phyloP scores from a whole-genome alignment of 2,329 filamentous ascomycete genomes.

The Talaromyces sp. region DNA sequence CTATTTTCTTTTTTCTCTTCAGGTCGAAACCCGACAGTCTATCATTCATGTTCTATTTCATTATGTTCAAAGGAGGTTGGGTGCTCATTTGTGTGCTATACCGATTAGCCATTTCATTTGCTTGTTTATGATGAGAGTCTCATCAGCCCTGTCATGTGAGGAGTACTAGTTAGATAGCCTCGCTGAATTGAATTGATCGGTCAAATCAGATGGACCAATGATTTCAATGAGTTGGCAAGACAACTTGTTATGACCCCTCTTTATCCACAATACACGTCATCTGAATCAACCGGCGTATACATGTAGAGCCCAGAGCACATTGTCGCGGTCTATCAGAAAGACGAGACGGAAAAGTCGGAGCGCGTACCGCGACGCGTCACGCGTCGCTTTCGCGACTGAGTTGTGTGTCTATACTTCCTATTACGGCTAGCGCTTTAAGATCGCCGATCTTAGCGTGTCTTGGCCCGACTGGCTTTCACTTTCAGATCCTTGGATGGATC shows the following conservation, averaged over 20 bases:
- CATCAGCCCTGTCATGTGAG: background rate
- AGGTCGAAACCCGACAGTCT: background rate
- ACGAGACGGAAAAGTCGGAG: background rate
- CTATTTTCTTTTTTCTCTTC: background rate
- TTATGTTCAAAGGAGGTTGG: background rate
- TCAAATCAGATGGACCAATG: background rate
- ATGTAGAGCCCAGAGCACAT: background rate
- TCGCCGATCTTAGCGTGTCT: slow-evolving; percentile 10
- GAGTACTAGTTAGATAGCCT: background rate
- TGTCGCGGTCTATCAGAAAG: background rate
- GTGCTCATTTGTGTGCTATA: background rate
- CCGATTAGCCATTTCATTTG: background rate
- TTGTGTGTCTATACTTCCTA: background rate
- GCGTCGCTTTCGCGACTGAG: slow-evolving; percentile 11
- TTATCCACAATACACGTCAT: slow-evolving; percentile 13
- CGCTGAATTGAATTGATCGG: background rate
- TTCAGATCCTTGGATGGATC: background rate
- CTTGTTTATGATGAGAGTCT: background rate
- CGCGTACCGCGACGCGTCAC: slow-evolving; percentile 13
- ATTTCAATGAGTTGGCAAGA: background rate
- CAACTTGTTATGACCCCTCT: slow-evolving; percentile 9
- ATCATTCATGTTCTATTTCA: slow-evolving; percentile 4
- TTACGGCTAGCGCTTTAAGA: background rate
- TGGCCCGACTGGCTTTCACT: background rate
- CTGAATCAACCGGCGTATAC: background rate